Evolutionary conservation across 2,329 filamentous ascomycete species (phyloP), one percentile per base, ranked within the genome.

Genomic region (Daldinia sp.): DNA sequence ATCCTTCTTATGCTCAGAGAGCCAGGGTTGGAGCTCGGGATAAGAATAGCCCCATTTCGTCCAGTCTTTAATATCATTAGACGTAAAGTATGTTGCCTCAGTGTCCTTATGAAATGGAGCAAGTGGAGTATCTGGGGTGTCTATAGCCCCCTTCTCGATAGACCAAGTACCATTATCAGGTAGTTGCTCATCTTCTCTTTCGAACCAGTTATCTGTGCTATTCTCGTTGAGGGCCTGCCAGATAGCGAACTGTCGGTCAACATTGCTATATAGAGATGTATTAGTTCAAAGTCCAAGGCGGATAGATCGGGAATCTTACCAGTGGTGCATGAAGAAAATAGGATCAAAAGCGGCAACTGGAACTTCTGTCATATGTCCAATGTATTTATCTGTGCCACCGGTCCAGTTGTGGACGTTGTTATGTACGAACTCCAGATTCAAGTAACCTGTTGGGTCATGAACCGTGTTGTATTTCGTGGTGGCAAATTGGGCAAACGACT

Each of bases 361-460:
- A 9, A 67, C 64, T n/a, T 67, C 60, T 0, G 64, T 41, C 64
- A 67, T 63, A 46, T 67, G 64, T 1, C 64, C 64, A 18, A 60
- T 56, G 35, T 56, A 56, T 20, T 56, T 39, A 9, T 56, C 53
- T 6, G 20, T 10, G 10, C 53, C 53, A 7, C 53, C 53, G 12
- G 53, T 41, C 53, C 53, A 56, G 35, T 39, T 41, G 28, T 69
- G 67, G 18, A 66, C 26, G 18, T 63, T 67, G 63, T 69, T 69
- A 26, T 69, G 67, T 3, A 69, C 46, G 41, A 66, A 67, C 26
- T 69, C 62, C 9, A 69, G 67, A 9, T 63, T 66, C 48, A 69
- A 35, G 37, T 66, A 69, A 2, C 35, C 28, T 28, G 53, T 20
- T 18, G 20, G 18, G 18, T n/a, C 2, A 12, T 39, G 12, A n/a